These are phyloP conservation scores for Chenopodium formosanum DNA, from an alignment of 148 eudicot genomes.

Conservation along the genomic window DNA sequence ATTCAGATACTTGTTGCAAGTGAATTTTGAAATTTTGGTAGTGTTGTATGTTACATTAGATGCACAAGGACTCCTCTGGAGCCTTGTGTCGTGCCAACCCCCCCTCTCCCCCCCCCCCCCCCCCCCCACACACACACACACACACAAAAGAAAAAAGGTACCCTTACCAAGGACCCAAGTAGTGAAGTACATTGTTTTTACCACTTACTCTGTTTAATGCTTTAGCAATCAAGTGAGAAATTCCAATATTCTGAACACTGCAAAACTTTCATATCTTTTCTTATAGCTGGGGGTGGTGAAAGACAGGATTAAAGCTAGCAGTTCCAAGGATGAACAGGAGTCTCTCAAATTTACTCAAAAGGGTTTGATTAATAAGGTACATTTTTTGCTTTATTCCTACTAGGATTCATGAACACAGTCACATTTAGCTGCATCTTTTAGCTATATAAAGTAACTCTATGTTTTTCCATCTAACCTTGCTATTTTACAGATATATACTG, in stretches of 20 bases:
- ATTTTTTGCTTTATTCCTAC: constrained; percentile 5
- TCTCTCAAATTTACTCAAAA: constrained; percentile 76
- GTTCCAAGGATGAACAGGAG: constrained; percentile 71
- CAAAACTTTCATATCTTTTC: background rate
- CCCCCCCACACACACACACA: no score
- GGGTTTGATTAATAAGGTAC: constrained; percentile 83
- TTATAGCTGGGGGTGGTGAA: constrained; percentile 73
- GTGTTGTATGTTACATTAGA: constrained; percentile 1
- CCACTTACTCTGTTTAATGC: background rate
- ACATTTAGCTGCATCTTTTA: background rate
- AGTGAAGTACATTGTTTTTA: no score
- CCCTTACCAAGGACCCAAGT: no score
- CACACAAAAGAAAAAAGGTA: no score
- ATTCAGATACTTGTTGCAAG: constrained; percentile 5
- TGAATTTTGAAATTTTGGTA: background rate
- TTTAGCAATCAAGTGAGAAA: background rate
- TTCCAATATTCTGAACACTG: background rate
- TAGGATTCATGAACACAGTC: background rate
- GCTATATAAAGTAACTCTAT: background rate
- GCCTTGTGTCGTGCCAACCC: background rate
- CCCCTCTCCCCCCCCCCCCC: no score
- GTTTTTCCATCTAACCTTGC: constrained; percentile 5
- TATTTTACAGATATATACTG: constrained; percentile 72
- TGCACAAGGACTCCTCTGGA: background rate
- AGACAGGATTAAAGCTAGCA: constrained; percentile 56